Percentiles rank a stretch among this genome's conserved stretches.
These are phyloP conservation scores for Mycena leptocephala DNA, from an alignment of 768 basidiomycete species.

Conservation along the genomic window DNA sequence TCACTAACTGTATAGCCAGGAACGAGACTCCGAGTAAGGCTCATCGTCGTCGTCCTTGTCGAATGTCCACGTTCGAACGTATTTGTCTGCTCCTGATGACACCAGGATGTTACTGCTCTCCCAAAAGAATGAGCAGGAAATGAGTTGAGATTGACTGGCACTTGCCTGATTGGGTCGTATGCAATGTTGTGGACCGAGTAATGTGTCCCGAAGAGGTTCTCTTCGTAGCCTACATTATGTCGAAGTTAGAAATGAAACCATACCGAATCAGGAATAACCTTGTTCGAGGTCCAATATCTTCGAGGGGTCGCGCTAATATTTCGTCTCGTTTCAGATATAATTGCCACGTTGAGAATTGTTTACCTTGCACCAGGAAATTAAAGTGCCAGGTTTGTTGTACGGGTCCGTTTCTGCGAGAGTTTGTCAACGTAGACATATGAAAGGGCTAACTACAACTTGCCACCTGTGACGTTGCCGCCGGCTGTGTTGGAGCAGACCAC, in stretches of 20 bases:
- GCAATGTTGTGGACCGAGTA: conserved; percentile 72
- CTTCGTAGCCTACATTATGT: conserved; percentile 20
- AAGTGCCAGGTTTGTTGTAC: conserved; percentile 65
- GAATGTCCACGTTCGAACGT: conserved; percentile 23
- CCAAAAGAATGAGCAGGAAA: neutral
- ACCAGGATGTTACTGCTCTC: conserved; percentile 27
- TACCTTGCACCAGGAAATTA: conserved; percentile 59
- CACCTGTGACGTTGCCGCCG: conserved; percentile 60
- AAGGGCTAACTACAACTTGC: conserved; percentile 35
- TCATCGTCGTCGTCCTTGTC: neutral
- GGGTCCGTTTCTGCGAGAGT: conserved; percentile 49
- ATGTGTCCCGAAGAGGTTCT: conserved; percentile 53
- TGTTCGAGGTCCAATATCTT: conserved; percentile 22
- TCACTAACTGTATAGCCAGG: conserved; percentile 11
- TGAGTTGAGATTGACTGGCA: neutral
- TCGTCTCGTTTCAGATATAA: conserved; percentile 30
- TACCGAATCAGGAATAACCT: neutral
- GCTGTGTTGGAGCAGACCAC: conserved; percentile 63
- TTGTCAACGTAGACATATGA: conserved; percentile 6
- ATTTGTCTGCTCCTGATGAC: conserved; percentile 11
- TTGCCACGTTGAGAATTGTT: conserved; percentile 21
- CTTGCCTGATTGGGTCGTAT: conserved; percentile 67
- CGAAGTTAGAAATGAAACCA: neutral
- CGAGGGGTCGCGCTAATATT: conserved; percentile 34
- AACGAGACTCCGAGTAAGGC: neutral